phyloP scores from a whole-genome alignment of 176 grass and related monocot species.

The Ampelocalamus luodianensis region DNA sequence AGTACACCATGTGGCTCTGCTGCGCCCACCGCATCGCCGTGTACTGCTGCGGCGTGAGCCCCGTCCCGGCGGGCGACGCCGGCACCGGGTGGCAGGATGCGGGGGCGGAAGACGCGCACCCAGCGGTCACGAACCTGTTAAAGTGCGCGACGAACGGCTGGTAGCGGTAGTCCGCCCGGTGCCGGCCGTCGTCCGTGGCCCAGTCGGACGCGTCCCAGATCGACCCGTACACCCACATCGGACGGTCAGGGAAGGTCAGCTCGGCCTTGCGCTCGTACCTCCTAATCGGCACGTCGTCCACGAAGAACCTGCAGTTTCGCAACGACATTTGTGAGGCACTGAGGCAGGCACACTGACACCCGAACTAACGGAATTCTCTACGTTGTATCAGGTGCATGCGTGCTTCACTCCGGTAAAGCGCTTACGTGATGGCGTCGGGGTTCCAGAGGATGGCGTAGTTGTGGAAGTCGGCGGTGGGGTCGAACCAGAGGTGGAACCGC shows the following conservation, averaged over 20 bases:
- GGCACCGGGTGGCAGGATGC: conserved; percentile 33
- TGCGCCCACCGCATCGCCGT: conserved; percentile 71
- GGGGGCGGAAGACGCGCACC: conserved; percentile 25
- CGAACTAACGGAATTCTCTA: background rate
- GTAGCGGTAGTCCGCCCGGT: conserved; percentile 76
- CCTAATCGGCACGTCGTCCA: conserved; percentile 74
- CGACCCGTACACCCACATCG: conserved; percentile 86
- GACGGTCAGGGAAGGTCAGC: conserved; percentile 61
- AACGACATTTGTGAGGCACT: background rate
- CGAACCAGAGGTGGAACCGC: conserved; percentile 87
- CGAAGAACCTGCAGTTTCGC: conserved; percentile 58
- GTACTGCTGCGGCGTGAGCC: conserved; percentile 57
- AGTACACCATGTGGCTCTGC: conserved; percentile 68
- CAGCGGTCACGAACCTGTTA: conserved; percentile 49
- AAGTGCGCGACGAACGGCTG: conserved; percentile 66
- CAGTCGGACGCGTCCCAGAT: conserved; percentile 88
- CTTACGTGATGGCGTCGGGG: conserved; percentile 66
- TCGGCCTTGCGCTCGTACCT: conserved; percentile 64
- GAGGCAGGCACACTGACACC: no score
- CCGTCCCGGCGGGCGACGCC: conserved; percentile 48
- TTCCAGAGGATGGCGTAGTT: conserved; percentile 84
- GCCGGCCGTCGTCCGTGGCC: conserved; percentile 75
- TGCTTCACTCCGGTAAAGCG: no score
- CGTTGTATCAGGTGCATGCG: accelerated
- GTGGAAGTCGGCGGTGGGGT: conserved; percentile 68